A percentile compares a stretch with the other conserved stretches of the same genome.
These are phyloP conservation scores for Pharnaceum exiguum DNA, from an alignment of 148 eudicot genomes.

Conservation along the genomic window DNA sequence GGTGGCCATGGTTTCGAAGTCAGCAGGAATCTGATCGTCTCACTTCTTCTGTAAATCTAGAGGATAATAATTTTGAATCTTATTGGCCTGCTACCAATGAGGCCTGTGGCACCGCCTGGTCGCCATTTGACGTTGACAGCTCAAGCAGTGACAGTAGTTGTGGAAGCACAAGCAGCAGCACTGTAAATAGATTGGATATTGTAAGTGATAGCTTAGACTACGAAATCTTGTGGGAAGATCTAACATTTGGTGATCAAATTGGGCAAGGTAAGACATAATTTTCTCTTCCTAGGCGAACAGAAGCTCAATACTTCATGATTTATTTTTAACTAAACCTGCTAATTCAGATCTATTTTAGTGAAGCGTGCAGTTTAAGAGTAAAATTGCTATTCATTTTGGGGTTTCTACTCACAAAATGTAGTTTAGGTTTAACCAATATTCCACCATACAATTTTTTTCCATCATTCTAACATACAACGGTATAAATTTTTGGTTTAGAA, in stretches of 20 bases:
- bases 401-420: too few species aligned
- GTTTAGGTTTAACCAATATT: too few species aligned
- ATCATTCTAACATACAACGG: too few species aligned
- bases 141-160: constrained; percentile 86
- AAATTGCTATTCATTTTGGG: too few species aligned
- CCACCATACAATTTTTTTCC: too few species aligned
- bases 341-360: too few species aligned
- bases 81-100: constrained; percentile 47
- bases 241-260: constrained; percentile 88
- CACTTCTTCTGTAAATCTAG: constrained; percentile 33
- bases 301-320: background rate
- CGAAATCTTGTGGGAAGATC: constrained; percentile 96
- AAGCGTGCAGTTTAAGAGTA: too few species aligned
- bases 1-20: constrained; percentile 58
- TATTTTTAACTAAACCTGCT: too few species aligned
- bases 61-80: constrained; percentile 38
- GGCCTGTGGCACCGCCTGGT: constrained; percentile 82
- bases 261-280: constrained; percentile 71
- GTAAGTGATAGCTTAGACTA: constrained; percentile 78
- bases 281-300: background rate
- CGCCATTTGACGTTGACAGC: constrained; percentile 73
- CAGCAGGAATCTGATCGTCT: constrained; percentile 56
- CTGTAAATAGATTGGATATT: constrained; percentile 62
- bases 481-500: too few species aligned
- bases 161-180: constrained; percentile 81